These are phyloP conservation scores for Hygrophila difformis DNA, from an alignment of 257 asterid genomes.

Conservation along the genomic window DNA sequence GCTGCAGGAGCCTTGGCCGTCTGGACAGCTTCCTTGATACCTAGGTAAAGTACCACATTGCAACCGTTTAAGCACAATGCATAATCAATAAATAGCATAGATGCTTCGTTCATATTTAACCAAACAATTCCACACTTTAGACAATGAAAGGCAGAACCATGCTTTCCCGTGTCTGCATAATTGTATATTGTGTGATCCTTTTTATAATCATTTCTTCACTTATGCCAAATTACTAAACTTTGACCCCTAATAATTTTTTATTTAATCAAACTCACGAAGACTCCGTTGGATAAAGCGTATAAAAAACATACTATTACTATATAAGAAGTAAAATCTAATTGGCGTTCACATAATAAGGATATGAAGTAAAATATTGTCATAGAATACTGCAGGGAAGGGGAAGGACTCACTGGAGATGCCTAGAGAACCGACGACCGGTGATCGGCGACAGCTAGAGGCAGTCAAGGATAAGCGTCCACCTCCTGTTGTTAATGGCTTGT, in stretches of 20 bases:
- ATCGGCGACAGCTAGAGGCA: slow-evolving; percentile 39
- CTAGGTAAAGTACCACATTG: slow-evolving; percentile 21
- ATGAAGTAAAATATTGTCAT: background rate
- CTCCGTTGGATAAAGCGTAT: too few species aligned
- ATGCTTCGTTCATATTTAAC: too few species aligned
- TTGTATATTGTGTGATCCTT: too few species aligned
- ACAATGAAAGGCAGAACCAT: background rate
- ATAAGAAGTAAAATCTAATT: too few species aligned
- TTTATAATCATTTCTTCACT: too few species aligned
- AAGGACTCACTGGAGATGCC: slow-evolving; percentile 44
- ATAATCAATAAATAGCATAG: too few species aligned
- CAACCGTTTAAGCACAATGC: slow-evolving; percentile 5
- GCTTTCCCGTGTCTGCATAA: too few species aligned
- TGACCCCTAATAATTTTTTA: too few species aligned
- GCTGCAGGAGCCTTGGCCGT: slow-evolving; percentile 96
- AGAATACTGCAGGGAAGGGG: slow-evolving; percentile 19
- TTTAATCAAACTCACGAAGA: too few species aligned
- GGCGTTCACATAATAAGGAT: background rate
- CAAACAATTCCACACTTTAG: background rate
- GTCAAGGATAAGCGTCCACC: slow-evolving; percentile 50
- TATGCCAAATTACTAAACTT: too few species aligned
- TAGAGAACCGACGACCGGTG: slow-evolving; percentile 59
- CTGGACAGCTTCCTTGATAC: slow-evolving; percentile 61
- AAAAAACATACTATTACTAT: too few species aligned
- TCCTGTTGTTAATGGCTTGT: slow-evolving; percentile 34